phyloP scores from a whole-genome alignment of 495 filamentous ascomycete genomes.

The Lepraria neglecta region DNA sequence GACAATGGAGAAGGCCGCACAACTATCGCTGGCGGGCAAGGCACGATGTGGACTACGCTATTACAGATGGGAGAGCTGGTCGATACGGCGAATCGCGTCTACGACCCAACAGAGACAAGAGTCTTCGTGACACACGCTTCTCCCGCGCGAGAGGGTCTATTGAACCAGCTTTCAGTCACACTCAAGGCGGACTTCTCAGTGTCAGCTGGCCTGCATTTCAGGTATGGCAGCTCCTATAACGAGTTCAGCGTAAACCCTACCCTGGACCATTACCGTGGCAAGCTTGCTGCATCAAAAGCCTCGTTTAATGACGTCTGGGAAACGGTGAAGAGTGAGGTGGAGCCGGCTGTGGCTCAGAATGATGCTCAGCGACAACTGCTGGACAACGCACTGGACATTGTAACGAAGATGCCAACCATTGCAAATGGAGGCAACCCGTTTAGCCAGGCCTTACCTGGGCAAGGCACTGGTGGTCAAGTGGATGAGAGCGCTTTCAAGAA shows the following conservation, averaged over 20 bases:
- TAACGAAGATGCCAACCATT: slow-evolving; percentile 90
- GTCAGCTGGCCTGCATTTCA: slow-evolving; percentile 95
- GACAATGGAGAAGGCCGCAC: slow-evolving; percentile 98
- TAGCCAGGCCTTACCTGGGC: slow-evolving; percentile 73
- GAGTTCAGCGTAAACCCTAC: slow-evolving; percentile 99
- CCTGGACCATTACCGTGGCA: slow-evolving; percentile 95
- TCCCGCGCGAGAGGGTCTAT: slow-evolving; percentile 88
- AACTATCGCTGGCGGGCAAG: slow-evolving; percentile 95
- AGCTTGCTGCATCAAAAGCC: slow-evolving; percentile 97
- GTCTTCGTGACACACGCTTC: slow-evolving; percentile 97
- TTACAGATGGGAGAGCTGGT: slow-evolving; percentile 98
- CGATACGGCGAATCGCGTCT: slow-evolving; percentile 95
- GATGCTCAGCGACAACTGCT: slow-evolving; percentile 86
- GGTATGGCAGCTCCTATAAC: slow-evolving; percentile 98
- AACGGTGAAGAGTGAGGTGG: slow-evolving; percentile 91
- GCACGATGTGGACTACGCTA: slow-evolving; percentile 99
- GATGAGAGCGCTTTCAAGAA: slow-evolving; percentile 99
- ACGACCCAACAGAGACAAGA: slow-evolving; percentile 97
- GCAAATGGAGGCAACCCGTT: slow-evolving; percentile 96
- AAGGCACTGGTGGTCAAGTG: slow-evolving; percentile 72
- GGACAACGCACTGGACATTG: slow-evolving; percentile 80
- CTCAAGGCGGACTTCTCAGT: slow-evolving; percentile 98
- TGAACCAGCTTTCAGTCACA: slow-evolving; percentile 96
- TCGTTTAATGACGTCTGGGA: slow-evolving; percentile 99
- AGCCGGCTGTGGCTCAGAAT: slow-evolving; percentile 86